These are phyloP conservation scores for Pseudomonodictys pantanalensis DNA, from an alignment of 495 filamentous ascomycete species.

Conservation along the genomic window DNA sequence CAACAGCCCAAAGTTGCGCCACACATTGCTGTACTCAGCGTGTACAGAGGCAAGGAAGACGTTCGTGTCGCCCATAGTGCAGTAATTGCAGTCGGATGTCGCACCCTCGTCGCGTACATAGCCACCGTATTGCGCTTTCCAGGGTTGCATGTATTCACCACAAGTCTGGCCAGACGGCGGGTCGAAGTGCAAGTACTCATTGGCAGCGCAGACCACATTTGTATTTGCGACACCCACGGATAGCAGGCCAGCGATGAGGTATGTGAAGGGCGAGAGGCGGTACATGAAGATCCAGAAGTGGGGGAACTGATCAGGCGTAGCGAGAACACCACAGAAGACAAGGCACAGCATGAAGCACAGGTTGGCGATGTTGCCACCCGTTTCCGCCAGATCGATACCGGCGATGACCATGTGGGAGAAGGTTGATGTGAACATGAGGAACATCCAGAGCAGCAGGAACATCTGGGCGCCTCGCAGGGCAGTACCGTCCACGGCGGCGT, in stretches of 20 bases:
- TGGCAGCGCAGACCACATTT: conserved; percentile 38
- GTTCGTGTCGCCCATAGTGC: conserved; percentile 40
- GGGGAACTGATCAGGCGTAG: conserved; percentile 35
- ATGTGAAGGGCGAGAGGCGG: conserved; percentile 45
- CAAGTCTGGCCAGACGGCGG: conserved; percentile 37
- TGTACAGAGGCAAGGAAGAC: conserved; percentile 38
- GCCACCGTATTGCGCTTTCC: conserved; percentile 30
- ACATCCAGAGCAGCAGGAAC: conserved; percentile 55
- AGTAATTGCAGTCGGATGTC: conserved; percentile 39
- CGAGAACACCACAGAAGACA: conserved; percentile 52
- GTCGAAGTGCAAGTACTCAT: conserved; percentile 42
- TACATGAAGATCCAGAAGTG: conserved; percentile 50
- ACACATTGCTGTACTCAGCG: conserved; percentile 36
- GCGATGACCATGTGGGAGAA: conserved; percentile 67
- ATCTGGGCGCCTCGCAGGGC: conserved; percentile 57
- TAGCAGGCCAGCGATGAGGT: conserved; percentile 43
- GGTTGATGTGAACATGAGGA: conserved; percentile 54
- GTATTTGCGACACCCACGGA: conserved; percentile 42
- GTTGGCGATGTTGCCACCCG: conserved; percentile 60
- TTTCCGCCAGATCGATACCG: conserved; percentile 60
- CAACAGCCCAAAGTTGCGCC: conserved; percentile 50
- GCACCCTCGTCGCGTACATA: conserved; percentile 35
- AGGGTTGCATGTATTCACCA: conserved; percentile 37
- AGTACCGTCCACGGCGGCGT: conserved; percentile 48
- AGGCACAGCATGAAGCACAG: conserved; percentile 61